phyloP scores from a whole-genome alignment of 768 basidiomycete species.

The Antrodiella citrinella region DNA sequence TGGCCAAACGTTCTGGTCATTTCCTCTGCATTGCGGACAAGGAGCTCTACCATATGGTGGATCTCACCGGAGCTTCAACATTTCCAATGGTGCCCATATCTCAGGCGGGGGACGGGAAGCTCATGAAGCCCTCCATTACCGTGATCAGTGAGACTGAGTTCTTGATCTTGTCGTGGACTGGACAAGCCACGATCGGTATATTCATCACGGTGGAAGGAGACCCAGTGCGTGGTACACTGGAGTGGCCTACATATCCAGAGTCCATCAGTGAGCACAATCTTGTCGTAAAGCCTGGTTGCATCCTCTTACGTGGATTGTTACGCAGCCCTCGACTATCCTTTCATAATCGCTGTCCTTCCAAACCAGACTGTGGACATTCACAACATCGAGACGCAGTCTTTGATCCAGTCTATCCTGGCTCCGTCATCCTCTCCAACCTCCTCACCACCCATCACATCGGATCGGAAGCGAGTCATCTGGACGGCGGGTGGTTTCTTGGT shows the following conservation, averaged over 20 bases:
- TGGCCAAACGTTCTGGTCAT: conserved; percentile 55
- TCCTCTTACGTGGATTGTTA: not conserved
- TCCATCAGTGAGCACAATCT: conserved; percentile 53
- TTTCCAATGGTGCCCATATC: conserved; percentile 73
- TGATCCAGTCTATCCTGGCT: conserved; percentile 61
- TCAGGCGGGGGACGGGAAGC: conserved; percentile 42
- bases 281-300: not conserved
- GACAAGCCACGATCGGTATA: conserved; percentile 70
- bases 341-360: conserved; percentile 69
- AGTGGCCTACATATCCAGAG: conserved; percentile 76
- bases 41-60: conserved; percentile 67
- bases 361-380: conserved; percentile 80
- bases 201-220: conserved; percentile 83
- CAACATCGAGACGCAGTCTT: conserved; percentile 62
- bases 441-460: conserved; percentile 18
- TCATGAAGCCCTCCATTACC: conserved; percentile 62
- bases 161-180: conserved; percentile 80
- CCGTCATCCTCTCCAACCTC: conserved; percentile 23
- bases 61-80: conserved; percentile 63
- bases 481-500: conserved; percentile 32
- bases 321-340: conserved; percentile 74
- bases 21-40: conserved; percentile 70
- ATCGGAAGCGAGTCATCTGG: conserved; percentile 21
- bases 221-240: conserved; percentile 81
- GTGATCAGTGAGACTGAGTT: conserved; percentile 76